phyloP scores from a whole-genome alignment of 2,329 filamentous ascomycete species.

The Xylaria sp. region DNA sequence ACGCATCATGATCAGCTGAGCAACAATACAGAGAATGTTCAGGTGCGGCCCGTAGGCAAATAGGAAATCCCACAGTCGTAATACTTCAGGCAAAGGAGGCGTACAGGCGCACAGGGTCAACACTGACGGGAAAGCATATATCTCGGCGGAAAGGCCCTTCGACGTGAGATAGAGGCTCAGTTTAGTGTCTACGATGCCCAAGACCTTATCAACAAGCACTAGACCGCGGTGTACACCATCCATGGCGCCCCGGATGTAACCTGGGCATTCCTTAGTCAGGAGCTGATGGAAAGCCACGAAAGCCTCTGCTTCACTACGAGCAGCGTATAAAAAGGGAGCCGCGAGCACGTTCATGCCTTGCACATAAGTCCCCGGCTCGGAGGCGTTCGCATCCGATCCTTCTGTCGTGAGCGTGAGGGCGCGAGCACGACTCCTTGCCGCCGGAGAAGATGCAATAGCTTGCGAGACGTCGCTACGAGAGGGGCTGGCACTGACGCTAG shows the following conservation, averaged over 20 bases:
- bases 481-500: slow-evolving; percentile 53
- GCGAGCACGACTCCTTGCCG: slow-evolving; percentile 63
- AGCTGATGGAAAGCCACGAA: slow-evolving; percentile 91
- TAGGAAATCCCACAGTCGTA: slow-evolving; percentile 95
- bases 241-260: slow-evolving; percentile 96
- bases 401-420: slow-evolving; percentile 71
- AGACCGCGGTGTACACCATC: slow-evolving; percentile 95
- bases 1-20: slow-evolving; percentile 89
- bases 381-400: slow-evolving; percentile 68
- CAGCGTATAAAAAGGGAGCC: slow-evolving; percentile 94
- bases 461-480: slow-evolving; percentile 54
- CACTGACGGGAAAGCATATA: slow-evolving; percentile 96
- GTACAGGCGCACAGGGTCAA: slow-evolving; percentile 96
- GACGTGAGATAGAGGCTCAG: slow-evolving; percentile 84
- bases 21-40: slow-evolving; percentile 96
- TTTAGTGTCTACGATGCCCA: slow-evolving; percentile 91
- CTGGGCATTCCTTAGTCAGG: slow-evolving; percentile 87
- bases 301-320: slow-evolving; percentile 92
- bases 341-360: slow-evolving; percentile 99
- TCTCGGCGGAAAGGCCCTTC: slow-evolving; percentile 89
- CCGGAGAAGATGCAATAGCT: slow-evolving; percentile 56
- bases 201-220: slow-evolving; percentile 88
- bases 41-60: slow-evolving; percentile 96
- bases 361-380: slow-evolving; percentile 87
- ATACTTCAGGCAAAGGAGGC: slow-evolving; percentile 90